Conservation (phyloP, 768 basidiomycete species). For the Neoboletus magnificus region DNA sequence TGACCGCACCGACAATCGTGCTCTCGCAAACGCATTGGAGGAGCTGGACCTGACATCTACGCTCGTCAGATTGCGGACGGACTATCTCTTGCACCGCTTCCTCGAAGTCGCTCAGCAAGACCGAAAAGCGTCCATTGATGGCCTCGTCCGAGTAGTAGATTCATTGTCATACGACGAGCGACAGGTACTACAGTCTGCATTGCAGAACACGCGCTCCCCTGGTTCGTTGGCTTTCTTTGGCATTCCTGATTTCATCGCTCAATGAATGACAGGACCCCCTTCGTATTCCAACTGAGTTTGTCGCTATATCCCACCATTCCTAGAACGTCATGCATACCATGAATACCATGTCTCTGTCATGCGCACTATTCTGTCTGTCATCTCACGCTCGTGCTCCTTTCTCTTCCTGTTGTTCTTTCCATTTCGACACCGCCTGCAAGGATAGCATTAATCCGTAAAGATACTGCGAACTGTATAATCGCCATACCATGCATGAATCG, state of each 20-base stretch:
- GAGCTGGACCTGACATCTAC: constrained; percentile 63
- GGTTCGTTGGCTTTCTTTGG: constrained; percentile 41
- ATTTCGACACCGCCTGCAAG: neutral
- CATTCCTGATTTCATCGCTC: neutral
- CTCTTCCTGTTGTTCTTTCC: constrained; percentile 6
- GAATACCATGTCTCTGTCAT: constrained; percentile 4
- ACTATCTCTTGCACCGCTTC: constrained; percentile 64
- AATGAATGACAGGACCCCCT: constrained; percentile 35
- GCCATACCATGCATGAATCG: constrained; percentile 7
- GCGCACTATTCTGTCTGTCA: neutral
- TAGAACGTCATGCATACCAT: constrained; percentile 7
- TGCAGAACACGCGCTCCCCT: constrained; percentile 59
- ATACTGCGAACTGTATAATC: constrained; percentile 23
- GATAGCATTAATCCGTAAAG: constrained; percentile 13
- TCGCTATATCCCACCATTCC: neutral
- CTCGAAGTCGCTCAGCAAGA: constrained; percentile 69
- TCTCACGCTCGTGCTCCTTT: neutral
- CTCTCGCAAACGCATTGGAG: constrained; percentile 65
- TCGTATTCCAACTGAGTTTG: constrained; percentile 34
- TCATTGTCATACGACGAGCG: constrained; percentile 72
- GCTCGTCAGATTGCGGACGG: constrained; percentile 61
- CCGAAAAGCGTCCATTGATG: constrained; percentile 71
- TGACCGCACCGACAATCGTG: constrained; percentile 50
- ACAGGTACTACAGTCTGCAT: constrained; percentile 51
- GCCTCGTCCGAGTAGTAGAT: constrained; percentile 70